phyloP scores from a whole-genome alignment of 2,329 filamentous ascomycete genomes.

The Dothiorella sarmentorum region DNA sequence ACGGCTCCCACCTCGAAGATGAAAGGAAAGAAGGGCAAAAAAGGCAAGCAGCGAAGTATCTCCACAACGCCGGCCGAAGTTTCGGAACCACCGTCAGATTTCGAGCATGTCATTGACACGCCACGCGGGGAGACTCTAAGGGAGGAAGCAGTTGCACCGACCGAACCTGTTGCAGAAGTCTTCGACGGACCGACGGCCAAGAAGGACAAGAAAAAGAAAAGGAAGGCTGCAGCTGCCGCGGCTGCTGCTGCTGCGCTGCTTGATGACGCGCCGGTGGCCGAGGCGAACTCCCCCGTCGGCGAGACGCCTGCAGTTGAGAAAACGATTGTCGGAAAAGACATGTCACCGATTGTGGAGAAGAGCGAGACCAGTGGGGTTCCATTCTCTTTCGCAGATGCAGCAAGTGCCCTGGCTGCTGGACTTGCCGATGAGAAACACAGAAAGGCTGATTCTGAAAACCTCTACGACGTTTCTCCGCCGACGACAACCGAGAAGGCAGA shows the following conservation, averaged over 20 bases:
- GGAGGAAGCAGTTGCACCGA: not conserved
- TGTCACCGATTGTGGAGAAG: not conserved
- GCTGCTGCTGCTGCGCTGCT: not conserved
- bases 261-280: not conserved
- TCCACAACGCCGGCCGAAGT: conserved; percentile 19
- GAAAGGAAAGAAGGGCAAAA: no score
- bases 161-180: not conserved
- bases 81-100: not conserved
- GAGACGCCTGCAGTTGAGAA: not conserved
- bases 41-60: conserved; percentile 19
- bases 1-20: no score
- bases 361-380: not conserved
- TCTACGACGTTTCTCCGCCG: not conserved
- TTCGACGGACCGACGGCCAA: conserved; percentile 9
- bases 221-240: conserved; percentile 21
- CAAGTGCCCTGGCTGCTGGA: not conserved
- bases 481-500: not conserved
- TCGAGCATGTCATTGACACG: not conserved
- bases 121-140: conserved; percentile 4
- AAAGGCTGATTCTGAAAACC: not conserved
- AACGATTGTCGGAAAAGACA: not conserved
- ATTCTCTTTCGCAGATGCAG: not conserved
- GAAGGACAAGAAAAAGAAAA: conserved; percentile 23
- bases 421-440: not conserved
- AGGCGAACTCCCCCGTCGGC: not conserved